Percentiles rank a stretch among this genome's conserved stretches.
These are phyloP conservation scores for Rhizopus stolonifer DNA, from an alignment of 371 early-diverging fungal genomes.

Conservation along the genomic window DNA sequence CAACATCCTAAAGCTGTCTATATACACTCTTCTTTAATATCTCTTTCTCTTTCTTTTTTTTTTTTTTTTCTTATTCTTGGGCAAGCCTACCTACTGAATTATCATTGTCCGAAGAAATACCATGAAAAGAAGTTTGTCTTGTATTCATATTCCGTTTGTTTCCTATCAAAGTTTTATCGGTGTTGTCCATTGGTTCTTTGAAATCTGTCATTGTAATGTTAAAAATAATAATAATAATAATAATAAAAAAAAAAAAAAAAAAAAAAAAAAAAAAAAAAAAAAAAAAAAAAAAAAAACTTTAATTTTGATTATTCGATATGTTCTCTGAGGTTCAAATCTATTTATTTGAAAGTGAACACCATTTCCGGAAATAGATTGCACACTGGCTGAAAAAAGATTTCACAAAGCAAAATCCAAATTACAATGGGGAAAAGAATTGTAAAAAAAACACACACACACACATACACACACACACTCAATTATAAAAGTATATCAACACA, in stretches of 20 bases:
- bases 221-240: too few species aligned
- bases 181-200: background rate
- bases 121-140: background rate
- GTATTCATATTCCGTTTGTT: background rate
- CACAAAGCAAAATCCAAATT: too few species aligned
- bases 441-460: too few species aligned
- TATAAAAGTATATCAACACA: too few species aligned
- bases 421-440: too few species aligned
- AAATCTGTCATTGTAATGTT: background rate
- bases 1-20: constrained; percentile 41
- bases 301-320: too few species aligned
- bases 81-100: background rate
- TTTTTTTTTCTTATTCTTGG: background rate
- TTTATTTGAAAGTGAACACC: too few species aligned
- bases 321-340: too few species aligned
- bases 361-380: too few species aligned
- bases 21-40: background rate
- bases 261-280: background rate
- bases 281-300: too few species aligned
- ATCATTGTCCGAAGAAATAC: background rate
- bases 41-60: background rate
- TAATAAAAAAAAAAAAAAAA: background rate
- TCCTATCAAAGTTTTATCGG: background rate
- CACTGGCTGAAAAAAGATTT: too few species aligned
- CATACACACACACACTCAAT: too few species aligned